These are phyloP conservation scores for Trichoderma cornu-damae DNA, from an alignment of 2,329 filamentous ascomycete genomes.

Conservation along the genomic window DNA sequence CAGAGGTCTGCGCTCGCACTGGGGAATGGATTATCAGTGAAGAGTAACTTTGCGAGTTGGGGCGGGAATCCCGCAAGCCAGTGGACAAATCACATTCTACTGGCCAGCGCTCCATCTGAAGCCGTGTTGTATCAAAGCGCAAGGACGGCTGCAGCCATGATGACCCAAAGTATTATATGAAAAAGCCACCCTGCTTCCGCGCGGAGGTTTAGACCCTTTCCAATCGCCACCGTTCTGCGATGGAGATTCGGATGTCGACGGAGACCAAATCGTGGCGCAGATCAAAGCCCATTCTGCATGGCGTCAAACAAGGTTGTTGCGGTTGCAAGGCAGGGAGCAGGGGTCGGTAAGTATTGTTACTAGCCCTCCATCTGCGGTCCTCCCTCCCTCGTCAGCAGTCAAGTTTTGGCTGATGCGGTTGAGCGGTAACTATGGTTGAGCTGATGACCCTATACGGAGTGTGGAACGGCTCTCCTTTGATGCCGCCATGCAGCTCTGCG, in stretches of 20 bases:
- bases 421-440: background rate
- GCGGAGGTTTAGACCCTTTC: slow-evolving; percentile 4
- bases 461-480: background rate
- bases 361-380: no score
- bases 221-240: background rate
- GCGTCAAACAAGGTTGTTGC: slow-evolving; percentile 23
- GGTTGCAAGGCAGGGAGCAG: slow-evolving; percentile 6
- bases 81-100: background rate
- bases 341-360: slow-evolving; percentile 8
- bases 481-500: background rate
- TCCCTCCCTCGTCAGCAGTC: slow-evolving; percentile 8
- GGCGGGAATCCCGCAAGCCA: background rate
- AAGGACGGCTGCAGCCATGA: background rate
- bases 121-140: background rate
- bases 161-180: background rate
- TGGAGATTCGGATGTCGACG: slow-evolving; percentile 11
- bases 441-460: background rate
- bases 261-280: slow-evolving; percentile 18
- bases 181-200: background rate
- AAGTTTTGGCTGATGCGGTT: background rate
- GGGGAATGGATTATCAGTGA: background rate
- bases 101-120: background rate
- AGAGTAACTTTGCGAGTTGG: background rate
- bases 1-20: no score
- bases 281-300: slow-evolving; percentile 20